A percentile compares a stretch with the other conserved stretches of the same genome.
These are phyloP conservation scores for Termitomyces sp. DNA, from an alignment of 1,284 basidiomycete species.

Conservation along the genomic window DNA sequence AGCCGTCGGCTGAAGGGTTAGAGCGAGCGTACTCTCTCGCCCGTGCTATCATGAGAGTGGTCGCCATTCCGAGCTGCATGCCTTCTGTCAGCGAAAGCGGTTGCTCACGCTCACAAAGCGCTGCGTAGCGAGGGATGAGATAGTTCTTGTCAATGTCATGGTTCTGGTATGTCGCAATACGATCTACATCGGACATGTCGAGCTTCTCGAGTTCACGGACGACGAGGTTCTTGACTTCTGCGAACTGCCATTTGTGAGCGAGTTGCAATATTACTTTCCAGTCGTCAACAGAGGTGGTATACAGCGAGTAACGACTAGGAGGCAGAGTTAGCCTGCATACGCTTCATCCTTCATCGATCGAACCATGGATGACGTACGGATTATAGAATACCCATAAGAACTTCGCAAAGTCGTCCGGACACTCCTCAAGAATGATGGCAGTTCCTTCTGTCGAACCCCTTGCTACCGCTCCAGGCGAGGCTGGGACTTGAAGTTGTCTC, in stretches of 20 bases:
- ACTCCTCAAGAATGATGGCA: conserved; percentile 48
- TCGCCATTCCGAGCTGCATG: conserved; percentile 52
- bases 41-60: conserved; percentile 48
- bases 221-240: conserved; percentile 52
- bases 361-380: conserved; percentile 37
- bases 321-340: not conserved
- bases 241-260: conserved; percentile 54
- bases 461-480: conserved; percentile 39
- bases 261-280: conserved; percentile 60
- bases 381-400: conserved; percentile 72
- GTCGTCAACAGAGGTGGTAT: conserved; percentile 44
- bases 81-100: conserved; percentile 57
- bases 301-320: conserved; percentile 44
- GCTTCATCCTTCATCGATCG: not conserved
- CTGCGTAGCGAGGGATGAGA: conserved; percentile 52
- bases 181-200: conserved; percentile 39
- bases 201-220: conserved; percentile 58
- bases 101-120: conserved; percentile 47
- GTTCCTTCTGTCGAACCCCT: conserved; percentile 40
- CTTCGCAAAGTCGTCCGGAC: conserved; percentile 46
- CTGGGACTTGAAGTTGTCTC: conserved; percentile 35
- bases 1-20: conserved; percentile 30
- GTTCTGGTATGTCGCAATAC: conserved; percentile 53
- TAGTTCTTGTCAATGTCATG: conserved; percentile 49
- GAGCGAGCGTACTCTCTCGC: conserved; percentile 53